These are phyloP conservation scores for Yamadazyma tumulicola DNA, from an alignment of 805 yeast genomes.

Conservation along the genomic window DNA sequence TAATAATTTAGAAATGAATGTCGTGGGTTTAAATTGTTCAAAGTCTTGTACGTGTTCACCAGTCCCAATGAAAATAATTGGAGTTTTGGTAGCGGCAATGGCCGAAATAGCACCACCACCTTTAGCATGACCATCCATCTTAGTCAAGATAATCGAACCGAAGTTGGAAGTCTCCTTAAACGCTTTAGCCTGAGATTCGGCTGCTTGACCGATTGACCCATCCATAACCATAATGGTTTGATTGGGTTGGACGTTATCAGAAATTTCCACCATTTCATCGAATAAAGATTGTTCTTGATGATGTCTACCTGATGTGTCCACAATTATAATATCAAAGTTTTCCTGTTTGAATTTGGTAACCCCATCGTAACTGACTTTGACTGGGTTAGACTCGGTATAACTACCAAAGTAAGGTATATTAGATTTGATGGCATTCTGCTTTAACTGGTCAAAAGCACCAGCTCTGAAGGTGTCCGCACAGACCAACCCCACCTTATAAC, in stretches of 20 bases:
- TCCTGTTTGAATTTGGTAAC: slow-evolving; percentile 87
- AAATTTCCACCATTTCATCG: slow-evolving; percentile 91
- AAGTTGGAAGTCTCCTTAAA: slow-evolving; percentile 90
- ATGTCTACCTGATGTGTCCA: slow-evolving; percentile 97
- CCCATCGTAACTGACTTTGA: slow-evolving; percentile 85
- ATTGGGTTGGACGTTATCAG: slow-evolving; percentile 83
- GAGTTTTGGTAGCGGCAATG: slow-evolving; percentile 94
- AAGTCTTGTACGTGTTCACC: slow-evolving; percentile 95
- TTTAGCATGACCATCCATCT: slow-evolving; percentile 98
- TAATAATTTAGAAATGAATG: slow-evolving; percentile 83
- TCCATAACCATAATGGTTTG: slow-evolving; percentile 97
- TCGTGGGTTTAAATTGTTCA: slow-evolving; percentile 85
- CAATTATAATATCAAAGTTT: slow-evolving; percentile 88
- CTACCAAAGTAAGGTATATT: slow-evolving; percentile 93
- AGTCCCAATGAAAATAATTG: slow-evolving; percentile 94
- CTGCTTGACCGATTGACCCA: slow-evolving; percentile 98
- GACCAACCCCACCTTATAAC: slow-evolving; percentile 91
- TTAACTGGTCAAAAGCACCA: slow-evolving; percentile 97
- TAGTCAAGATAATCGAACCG: slow-evolving; percentile 92
- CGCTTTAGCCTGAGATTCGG: slow-evolving; percentile 90
- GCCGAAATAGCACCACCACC: slow-evolving; percentile 99
- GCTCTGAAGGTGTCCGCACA: slow-evolving; percentile 99
- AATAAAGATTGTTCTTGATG: slow-evolving; percentile 90
- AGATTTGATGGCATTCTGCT: slow-evolving; percentile 95
- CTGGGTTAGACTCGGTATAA: slow-evolving; percentile 94